Evolutionary conservation across 2,329 filamentous ascomycete genomes (phyloP), one percentile per base, ranked within the genome.

Genomic region (Penicillium sp.): DNA sequence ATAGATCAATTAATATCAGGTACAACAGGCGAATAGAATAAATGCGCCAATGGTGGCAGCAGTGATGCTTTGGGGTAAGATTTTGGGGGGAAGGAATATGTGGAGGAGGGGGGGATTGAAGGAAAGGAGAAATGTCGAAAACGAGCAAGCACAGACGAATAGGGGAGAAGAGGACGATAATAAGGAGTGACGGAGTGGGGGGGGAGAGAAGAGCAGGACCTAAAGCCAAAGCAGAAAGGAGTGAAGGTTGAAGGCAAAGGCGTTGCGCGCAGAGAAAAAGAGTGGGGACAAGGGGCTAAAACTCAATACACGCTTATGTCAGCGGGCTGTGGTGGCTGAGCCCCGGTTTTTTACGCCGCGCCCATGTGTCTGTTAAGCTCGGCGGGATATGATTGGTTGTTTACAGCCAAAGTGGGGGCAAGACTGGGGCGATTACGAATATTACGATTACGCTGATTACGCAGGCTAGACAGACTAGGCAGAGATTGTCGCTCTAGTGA

Each of bases 151-250:
- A 11, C 9, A 13, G 18, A 19, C 34, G 23, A 45, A 51, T 36
- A 37, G 48, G 48, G 48, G 40, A 45, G 42, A 8, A 29, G 2
- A 24, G 10, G 11, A 42, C 39, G n/a, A 45, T 28, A 51, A 51
- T 51, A 51, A 51, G 48, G 48, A 51, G 40, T 23, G 48, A 51
- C 48, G 16, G 31, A 31, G 39, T 39, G 40, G 40, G 40, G 26
- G 19, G 18, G 21, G 21, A 14, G 21, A 24, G 24, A 24, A n/a
- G 14, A n/a, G 37, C 5, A 13, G n/a, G 18, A 23, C 16, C 47
- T 44, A 34, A 29, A 6, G 16, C 39, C 3, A 36, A 45, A 45
- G 29, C n/a, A 51, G 48, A 51, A 51, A 43, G 31, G 48, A 51
- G 48, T 9, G 19, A 7, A 8, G 42, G 36, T 42, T 24, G 37